Evolutionary conservation across 495 filamentous ascomycete species (phyloP), one percentile per base, ranked within the genome.

Genomic region (Astrothelium macrocarpum): DNA sequence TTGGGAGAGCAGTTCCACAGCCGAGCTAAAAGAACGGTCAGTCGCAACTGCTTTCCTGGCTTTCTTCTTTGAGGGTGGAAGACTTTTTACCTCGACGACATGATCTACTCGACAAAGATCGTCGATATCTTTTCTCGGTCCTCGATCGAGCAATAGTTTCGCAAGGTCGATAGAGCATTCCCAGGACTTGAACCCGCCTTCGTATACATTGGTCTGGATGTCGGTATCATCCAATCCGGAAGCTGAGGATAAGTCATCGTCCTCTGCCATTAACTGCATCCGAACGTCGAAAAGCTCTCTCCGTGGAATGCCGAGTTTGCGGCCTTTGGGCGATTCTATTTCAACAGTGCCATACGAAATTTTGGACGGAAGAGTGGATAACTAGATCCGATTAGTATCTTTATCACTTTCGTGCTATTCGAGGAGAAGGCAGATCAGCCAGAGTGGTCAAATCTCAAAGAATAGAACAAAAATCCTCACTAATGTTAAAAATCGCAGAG

Each of bases 151-250:
- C 23, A 93, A 77, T 62, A 90, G 81, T 68, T 82, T 87, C 18
- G 90, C 91, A 23, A 98, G 76, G 76, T 97, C 94, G 61, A 95
- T 76, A 12, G 88, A 86, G 76, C 94, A 96, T 76, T 98, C 94
- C 94, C 94, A 98, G 67, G 90, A 96, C 78, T 98, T 97, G 76
- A 97, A 92, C n/a, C 94, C 94, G 42, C 94, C 94, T 73, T 98
- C 94, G 74, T 98, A 98, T 70, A 97, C 85, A 65, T 88, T 87
- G 14, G 90, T 89, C 72, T 85, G 88, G 70, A 98, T 85, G 72
- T 98, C 94, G 32, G 68, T 45, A 32, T 82, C 73, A 14, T 73
- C 68, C 4, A 59, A 3, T 10, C 59, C 58, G 60, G 29, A 5
- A 16, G 14, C 25, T 32, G 59, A 34, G 11, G 59, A 60, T 12